Base-by-base conservation (phyloP, 345 rosid genomes). In the Syzygium oleosum region DNA sequence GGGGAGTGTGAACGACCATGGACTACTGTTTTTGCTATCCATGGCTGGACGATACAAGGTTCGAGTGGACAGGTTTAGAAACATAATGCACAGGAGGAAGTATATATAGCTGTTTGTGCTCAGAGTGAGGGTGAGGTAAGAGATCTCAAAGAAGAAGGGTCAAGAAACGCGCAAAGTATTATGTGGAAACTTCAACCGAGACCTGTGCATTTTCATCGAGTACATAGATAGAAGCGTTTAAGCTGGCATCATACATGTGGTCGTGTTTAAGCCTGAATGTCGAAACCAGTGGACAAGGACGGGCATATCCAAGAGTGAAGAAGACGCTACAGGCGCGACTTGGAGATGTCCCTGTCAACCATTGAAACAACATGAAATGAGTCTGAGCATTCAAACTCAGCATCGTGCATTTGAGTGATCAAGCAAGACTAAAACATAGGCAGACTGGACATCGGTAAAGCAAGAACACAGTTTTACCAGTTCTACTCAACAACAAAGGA, bases 1-100 rank as follows among this genome's bases (percentile, higher is more conserved):
- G 78, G 49, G 86, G 27, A 88, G 84, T 15, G 22, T 58, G 17
- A 92, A 51, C n/a, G 85, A 51, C 88, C 94, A 87, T 77, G 87
- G 89, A 63, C 54, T 80, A n/a, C 14, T 84, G 31, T 84, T 85
- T 46, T 11, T 65, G 19, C 12, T 34, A 59, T 89, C 89, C 94
- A 90, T 90, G 88, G 89, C 89, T 68, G 90, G 51, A 63, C 41
- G 38, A 7, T 14, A 6, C 77, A n/a, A 29, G 77, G 77, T n/a
- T 63, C 10, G 38, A 29, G 41, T 5, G 38, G 21, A 31, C 21
- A 29, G 21, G 21, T 29, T 63, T 63, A 63, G 77, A 7, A 61
- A 13, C 34, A 61, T 13, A 61, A n/a, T 3, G 17, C 73, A 61
- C 2, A 13, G 73, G 73, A 17, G 73, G 4, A 7, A n/a, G 19